Conservation (phyloP, 2,329 filamentous ascomycete genomes). For the Hypomyces perniciosus region DNA sequence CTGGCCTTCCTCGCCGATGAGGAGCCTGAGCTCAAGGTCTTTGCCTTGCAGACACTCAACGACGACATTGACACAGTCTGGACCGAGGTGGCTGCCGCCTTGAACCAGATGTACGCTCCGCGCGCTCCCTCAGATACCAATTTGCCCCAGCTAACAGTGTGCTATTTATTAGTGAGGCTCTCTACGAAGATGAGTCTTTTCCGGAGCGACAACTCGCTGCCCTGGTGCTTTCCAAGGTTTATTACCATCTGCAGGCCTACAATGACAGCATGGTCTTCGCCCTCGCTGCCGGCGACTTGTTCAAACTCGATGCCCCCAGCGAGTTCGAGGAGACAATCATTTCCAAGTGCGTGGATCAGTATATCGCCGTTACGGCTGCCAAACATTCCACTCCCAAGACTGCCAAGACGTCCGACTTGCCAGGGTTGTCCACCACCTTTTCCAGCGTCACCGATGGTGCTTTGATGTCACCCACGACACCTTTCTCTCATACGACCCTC, state of each 20-base stretch:
- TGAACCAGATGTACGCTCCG: conserved; percentile 76
- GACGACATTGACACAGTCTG: conserved; percentile 95
- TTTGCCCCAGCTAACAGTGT: neutral
- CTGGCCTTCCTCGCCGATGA: conserved; percentile 94
- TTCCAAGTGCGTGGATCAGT: conserved; percentile 96
- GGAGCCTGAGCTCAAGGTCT: conserved; percentile 88
- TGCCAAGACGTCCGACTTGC: conserved; percentile 44
- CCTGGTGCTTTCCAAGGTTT: conserved; percentile 92
- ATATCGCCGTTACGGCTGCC: conserved; percentile 68
- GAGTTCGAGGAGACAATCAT: conserved; percentile 99
- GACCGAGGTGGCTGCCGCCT: conserved; percentile 90
- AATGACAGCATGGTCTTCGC: conserved; percentile 99
- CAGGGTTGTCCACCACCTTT: conserved; percentile 77
- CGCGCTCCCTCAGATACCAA: neutral
- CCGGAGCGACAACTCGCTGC: conserved; percentile 91
- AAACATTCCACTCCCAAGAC: conserved; percentile 42
- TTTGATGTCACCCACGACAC: conserved; percentile 82
- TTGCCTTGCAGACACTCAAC: conserved; percentile 91
- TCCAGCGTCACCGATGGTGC: conserved; percentile 61
- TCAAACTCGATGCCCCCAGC: conserved; percentile 82
- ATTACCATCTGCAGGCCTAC: conserved; percentile 98
- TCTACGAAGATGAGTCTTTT: conserved; percentile 95
- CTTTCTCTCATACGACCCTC: conserved; percentile 88
- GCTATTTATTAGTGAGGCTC: conserved; percentile 65
- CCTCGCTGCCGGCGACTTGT: conserved; percentile 86